phyloP scores from a whole-genome alignment of 2,329 filamentous ascomycete genomes.

The Pseudogymnoascus pannorum region DNA sequence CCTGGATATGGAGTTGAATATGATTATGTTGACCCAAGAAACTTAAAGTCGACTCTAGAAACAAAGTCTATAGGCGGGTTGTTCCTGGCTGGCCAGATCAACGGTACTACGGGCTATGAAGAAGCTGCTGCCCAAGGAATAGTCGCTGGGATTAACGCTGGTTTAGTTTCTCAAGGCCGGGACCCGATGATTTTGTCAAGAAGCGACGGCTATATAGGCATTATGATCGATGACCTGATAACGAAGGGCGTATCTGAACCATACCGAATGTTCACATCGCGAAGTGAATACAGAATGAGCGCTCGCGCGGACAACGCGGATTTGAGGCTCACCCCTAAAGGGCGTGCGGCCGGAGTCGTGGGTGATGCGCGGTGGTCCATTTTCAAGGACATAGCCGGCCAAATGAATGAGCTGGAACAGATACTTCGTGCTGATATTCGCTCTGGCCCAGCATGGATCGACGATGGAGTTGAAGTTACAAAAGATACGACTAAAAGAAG shows the following conservation, averaged over 20 bases:
- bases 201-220: constrained; percentile 90
- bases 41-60: constrained; percentile 80
- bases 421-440: constrained; percentile 52
- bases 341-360: constrained; percentile 69
- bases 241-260: constrained; percentile 96
- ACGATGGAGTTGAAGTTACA: constrained; percentile 61
- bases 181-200: constrained; percentile 62
- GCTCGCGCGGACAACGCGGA: constrained; percentile 93
- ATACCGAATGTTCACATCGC: constrained; percentile 96
- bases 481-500: constrained; percentile 59
- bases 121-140: constrained; percentile 93
- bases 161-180: constrained; percentile 64
- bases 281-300: constrained; percentile 92
- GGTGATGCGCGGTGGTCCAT: constrained; percentile 68
- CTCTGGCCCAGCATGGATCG: constrained; percentile 58
- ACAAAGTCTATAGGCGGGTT: constrained; percentile 86
- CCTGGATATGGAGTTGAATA: constrained; percentile 97
- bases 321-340: constrained; percentile 71
- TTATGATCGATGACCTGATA: constrained; percentile 97
- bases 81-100: constrained; percentile 93
- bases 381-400: constrained; percentile 57
- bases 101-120: constrained; percentile 96
- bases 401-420: constrained; percentile 59
- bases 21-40: constrained; percentile 93
- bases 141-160: constrained; percentile 88